phyloP scores from a whole-genome alignment of 768 basidiomycete genomes.

The Steccherinum ochraceum region DNA sequence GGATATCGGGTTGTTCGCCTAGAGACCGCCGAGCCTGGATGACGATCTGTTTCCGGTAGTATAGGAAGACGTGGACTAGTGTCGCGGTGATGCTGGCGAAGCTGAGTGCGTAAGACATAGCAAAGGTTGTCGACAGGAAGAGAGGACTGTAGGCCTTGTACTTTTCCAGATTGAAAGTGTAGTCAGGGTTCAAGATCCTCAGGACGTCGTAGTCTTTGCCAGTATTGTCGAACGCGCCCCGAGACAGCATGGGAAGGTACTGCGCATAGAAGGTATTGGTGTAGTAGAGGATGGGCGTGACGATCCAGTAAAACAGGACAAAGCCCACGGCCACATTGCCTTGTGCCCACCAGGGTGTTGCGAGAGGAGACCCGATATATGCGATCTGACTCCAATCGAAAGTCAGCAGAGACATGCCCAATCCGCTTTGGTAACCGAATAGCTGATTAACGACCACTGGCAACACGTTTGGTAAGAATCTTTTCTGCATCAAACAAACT shows the following conservation, averaged over 20 bases:
- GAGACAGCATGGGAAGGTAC: slow-evolving; percentile 50
- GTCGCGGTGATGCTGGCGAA: slow-evolving; percentile 61
- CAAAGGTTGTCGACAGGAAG: slow-evolving; percentile 56
- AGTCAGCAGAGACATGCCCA: slow-evolving; percentile 64
- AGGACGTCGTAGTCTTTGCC: slow-evolving; percentile 36
- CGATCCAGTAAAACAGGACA: slow-evolving; percentile 63
- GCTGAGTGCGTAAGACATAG: slow-evolving; percentile 74
- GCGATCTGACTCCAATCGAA: slow-evolving; percentile 81
- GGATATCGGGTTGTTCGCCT: slow-evolving; percentile 41
- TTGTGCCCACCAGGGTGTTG: slow-evolving; percentile 80
- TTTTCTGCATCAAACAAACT: background rate
- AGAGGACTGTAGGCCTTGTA: slow-evolving; percentile 41
- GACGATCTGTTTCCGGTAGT: slow-evolving; percentile 30
- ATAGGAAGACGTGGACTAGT: slow-evolving; percentile 13
- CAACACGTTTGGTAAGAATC: background rate
- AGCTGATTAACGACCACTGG: slow-evolving; percentile 39
- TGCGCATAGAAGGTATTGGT: slow-evolving; percentile 63
- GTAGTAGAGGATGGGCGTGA: slow-evolving; percentile 60
- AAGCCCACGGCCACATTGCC: slow-evolving; percentile 63
- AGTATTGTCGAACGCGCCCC: slow-evolving; percentile 38
- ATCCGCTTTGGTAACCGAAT: slow-evolving; percentile 49
- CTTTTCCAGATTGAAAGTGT: slow-evolving; percentile 28
- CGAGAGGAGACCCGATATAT: slow-evolving; percentile 65
- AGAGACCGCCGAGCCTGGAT: slow-evolving; percentile 32
- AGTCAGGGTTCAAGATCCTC: slow-evolving; percentile 29